Evolutionary conservation across 345 rosid genomes (phyloP).

Genomic region (Camelina hispida): DNA sequence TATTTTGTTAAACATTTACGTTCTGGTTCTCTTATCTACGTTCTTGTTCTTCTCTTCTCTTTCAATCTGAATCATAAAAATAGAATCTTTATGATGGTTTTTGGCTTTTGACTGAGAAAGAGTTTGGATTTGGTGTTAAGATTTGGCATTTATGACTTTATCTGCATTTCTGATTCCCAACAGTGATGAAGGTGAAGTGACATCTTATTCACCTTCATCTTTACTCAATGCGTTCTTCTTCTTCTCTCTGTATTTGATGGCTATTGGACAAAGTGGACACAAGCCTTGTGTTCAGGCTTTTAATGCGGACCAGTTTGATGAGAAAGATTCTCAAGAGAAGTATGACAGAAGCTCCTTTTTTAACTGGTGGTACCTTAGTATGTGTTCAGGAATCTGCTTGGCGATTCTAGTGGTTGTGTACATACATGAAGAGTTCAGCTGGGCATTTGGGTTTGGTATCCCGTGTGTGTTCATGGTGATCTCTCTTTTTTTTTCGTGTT

Average conservation of each 20-base stretch:
- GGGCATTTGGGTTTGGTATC: constrained; percentile 81
- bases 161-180: constrained; percentile 56
- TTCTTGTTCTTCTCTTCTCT: constrained; percentile 40
- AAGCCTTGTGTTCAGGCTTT: constrained; percentile 92
- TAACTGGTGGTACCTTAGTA: constrained; percentile 79
- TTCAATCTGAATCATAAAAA: neutral
- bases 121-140: constrained; percentile 8
- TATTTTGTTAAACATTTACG: no score
- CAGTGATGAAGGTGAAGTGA: neutral
- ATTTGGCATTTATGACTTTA: constrained; percentile 50
- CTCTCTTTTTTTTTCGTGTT: constrained; percentile 56
- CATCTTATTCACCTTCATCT: constrained; percentile 31
- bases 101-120: neutral
- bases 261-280: constrained; percentile 75
- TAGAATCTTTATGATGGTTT: neutral
- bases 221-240: constrained; percentile 47
- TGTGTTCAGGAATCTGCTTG: constrained; percentile 48
- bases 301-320: constrained; percentile 89
- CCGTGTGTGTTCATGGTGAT: constrained; percentile 59
- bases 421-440: constrained; percentile 67
- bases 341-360: constrained; percentile 67
- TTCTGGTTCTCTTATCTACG: constrained; percentile 44
- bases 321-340: constrained; percentile 51
- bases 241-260: constrained; percentile 62
- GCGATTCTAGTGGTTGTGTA: constrained; percentile 55